These are phyloP conservation scores for Mrakia hoshinonis DNA, from an alignment of 768 basidiomycete genomes.

Conservation along the genomic window DNA sequence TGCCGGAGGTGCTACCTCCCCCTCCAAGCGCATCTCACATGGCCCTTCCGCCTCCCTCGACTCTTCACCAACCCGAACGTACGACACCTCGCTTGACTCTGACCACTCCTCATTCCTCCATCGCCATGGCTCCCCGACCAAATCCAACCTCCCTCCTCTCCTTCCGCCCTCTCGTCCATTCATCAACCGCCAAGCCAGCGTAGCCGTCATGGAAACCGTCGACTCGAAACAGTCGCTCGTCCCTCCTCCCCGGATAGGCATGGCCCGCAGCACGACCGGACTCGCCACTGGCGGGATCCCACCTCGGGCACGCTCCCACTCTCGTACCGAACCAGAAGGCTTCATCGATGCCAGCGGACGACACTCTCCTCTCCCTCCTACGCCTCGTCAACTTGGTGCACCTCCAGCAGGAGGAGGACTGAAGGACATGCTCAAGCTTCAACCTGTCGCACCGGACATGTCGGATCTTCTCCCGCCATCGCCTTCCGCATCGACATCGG, in stretches of 20 bases:
- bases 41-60: conserved; percentile 12
- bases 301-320: background rate
- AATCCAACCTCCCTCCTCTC: conserved; percentile 28
- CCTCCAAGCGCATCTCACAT: background rate
- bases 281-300: conserved; percentile 10
- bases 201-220: conserved; percentile 51
- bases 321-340: background rate
- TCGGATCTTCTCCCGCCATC: conserved; percentile 27
- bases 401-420: conserved; percentile 12
- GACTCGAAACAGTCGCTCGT: background rate
- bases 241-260: background rate
- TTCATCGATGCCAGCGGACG: conserved; percentile 1
- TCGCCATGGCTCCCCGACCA: background rate
- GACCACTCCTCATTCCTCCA: conserved; percentile 12
- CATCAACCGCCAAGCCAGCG: conserved; percentile 52
- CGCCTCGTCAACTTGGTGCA: background rate
- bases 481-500: conserved; percentile 16
- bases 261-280: conserved; percentile 15
- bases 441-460: conserved; percentile 12
- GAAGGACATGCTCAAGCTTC: conserved; percentile 29
- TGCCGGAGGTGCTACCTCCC: background rate
- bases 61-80: conserved; percentile 4
- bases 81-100: background rate
- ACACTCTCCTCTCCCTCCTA: background rate
- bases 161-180: conserved; percentile 35